Conservation (phyloP, 1,284 basidiomycete species). For the Agroathelia rolfsii region DNA sequence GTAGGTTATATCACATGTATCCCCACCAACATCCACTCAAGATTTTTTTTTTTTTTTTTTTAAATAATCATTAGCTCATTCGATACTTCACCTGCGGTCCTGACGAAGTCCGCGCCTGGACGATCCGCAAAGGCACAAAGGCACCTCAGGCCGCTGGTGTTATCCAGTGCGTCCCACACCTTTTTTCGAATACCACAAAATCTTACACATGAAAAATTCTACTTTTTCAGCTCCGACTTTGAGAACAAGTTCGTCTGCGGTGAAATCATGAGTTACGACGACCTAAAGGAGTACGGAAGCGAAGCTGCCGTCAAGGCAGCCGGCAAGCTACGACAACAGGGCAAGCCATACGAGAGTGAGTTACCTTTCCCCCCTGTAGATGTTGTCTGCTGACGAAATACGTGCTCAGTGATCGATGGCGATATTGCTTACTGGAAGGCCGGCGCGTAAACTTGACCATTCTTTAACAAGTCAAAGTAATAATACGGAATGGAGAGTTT, state of each 20-base stretch:
- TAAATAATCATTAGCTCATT: slow-evolving; percentile 53
- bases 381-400: slow-evolving; percentile 8
- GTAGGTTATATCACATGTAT: slow-evolving; percentile 28
- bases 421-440: slow-evolving; percentile 83
- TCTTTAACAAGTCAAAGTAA: neutral
- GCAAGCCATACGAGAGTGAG: slow-evolving; percentile 91
- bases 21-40: no score
- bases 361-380: slow-evolving; percentile 10
- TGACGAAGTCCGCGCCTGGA: slow-evolving; percentile 97
- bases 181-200: slow-evolving; percentile 1
- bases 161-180: slow-evolving; percentile 70
- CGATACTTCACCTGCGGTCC: slow-evolving; percentile 97
- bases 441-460: slow-evolving; percentile 36
- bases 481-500: neutral
- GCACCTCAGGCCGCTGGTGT: slow-evolving; percentile 98
- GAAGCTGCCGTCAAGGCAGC: slow-evolving; percentile 91
- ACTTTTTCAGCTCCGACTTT: slow-evolving; percentile 65
- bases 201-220: slow-evolving; percentile 12
- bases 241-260: slow-evolving; percentile 99
- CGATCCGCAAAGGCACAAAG: slow-evolving; percentile 87
- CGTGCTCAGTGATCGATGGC: slow-evolving; percentile 59
- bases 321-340: slow-evolving; percentile 93
- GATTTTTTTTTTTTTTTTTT: slow-evolving; percentile 11
- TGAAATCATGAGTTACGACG: slow-evolving; percentile 92
- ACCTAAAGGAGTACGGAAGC: slow-evolving; percentile 86